phyloP scores from a whole-genome alignment of 2,329 filamentous ascomycete species.

The Leptographium wingfieldii region DNA sequence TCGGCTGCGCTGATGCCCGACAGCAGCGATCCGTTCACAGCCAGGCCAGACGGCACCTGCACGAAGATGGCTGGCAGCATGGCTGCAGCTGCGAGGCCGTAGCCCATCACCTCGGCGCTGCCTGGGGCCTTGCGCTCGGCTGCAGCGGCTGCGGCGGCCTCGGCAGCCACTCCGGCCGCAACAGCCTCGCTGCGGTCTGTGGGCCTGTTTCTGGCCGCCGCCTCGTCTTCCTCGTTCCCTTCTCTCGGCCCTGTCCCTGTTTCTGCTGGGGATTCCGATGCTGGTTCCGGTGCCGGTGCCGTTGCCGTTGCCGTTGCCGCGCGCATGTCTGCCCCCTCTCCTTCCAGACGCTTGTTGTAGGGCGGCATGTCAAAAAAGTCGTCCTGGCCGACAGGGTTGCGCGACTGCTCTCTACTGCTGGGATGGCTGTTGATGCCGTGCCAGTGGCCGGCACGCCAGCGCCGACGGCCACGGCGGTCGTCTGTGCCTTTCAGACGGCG shows the following conservation, averaged over 20 bases:
- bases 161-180: neutral
- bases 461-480: neutral
- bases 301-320: neutral
- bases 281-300: neutral
- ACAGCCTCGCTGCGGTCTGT: neutral
- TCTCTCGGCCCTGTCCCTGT: neutral
- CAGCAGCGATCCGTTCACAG: constrained; percentile 44
- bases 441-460: neutral
- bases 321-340: neutral
- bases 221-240: no score
- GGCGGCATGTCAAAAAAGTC: constrained; percentile 5
- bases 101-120: constrained; percentile 38
- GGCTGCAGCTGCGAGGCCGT: constrained; percentile 70
- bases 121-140: constrained; percentile 12
- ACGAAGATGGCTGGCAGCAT: constrained; percentile 81
- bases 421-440: neutral
- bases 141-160: constrained; percentile 6
- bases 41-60: constrained; percentile 50
- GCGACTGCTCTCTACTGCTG: neutral
- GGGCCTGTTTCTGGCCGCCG: neutral
- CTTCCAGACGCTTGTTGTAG: constrained; percentile 4
- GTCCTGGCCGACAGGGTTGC: neutral
- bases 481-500: constrained; percentile 11
- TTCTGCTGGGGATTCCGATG: neutral
- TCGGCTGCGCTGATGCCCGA: constrained; percentile 45